These are phyloP conservation scores for Phaeodactylum tricornutum DNA, from an alignment of 108 stramenopile species.

Conservation along the genomic window DNA sequence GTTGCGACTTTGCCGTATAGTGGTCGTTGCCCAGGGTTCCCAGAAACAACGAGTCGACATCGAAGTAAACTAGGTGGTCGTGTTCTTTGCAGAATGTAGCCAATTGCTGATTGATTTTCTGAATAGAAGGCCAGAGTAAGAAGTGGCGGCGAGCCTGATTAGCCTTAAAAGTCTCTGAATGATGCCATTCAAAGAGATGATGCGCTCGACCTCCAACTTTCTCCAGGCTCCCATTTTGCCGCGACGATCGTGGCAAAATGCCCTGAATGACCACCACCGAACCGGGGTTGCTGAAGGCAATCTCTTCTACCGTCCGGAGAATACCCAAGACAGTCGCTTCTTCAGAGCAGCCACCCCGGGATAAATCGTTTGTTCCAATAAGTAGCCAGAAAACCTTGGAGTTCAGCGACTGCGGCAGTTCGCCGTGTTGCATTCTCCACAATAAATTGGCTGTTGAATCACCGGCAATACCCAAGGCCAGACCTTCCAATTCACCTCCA, in stretches of 20 bases:
- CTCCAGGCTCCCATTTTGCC: neutral
- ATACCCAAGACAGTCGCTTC: constrained; percentile 62
- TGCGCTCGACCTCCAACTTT: too few relatives aligned
- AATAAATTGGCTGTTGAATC: constrained; percentile 53
- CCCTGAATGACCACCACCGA: constrained; percentile 50
- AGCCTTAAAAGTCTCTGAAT: neutral
- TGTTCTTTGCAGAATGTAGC: constrained; percentile 21
- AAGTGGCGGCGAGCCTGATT: constrained; percentile 6
- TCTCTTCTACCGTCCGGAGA: constrained; percentile 47
- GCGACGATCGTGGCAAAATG: constrained; percentile 31
- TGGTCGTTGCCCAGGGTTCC: constrained; percentile 17
- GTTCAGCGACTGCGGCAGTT: constrained; percentile 35
- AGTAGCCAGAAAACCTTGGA: constrained; percentile 32
- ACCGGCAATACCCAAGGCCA: constrained; percentile 60
- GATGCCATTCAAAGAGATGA: neutral
- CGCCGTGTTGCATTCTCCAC: constrained; percentile 72
- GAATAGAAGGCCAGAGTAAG: constrained; percentile 26
- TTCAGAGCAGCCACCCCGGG: constrained; percentile 45
- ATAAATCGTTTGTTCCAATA: constrained; percentile 62
- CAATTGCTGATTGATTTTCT: constrained; percentile 20
- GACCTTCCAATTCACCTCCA: constrained; percentile 40
- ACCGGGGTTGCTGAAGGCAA: constrained; percentile 26
- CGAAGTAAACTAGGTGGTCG: constrained; percentile 22
- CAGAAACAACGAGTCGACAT: constrained; percentile 23
- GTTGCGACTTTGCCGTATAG: constrained; percentile 2